A percentile compares a stretch with the other conserved stretches of the same genome.
phyloP scores from a whole-genome alignment of 2,329 filamentous ascomycete genomes.

The Gaeumannomyces sp. region DNA sequence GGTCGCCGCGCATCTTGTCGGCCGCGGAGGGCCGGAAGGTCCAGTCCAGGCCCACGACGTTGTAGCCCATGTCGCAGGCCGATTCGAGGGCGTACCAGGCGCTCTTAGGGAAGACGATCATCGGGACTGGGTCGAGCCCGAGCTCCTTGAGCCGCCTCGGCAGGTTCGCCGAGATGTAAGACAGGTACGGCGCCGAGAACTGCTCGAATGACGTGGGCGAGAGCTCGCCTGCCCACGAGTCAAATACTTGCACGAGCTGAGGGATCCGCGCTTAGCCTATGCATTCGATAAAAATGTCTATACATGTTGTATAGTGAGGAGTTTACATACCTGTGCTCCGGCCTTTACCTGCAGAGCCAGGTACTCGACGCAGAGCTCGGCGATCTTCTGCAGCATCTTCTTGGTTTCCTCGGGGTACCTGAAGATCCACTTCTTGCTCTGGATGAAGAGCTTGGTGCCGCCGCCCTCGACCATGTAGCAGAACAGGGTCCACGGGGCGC shows the following conservation, averaged over 20 bases:
- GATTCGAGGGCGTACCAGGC: constrained; percentile 92
- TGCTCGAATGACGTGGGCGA: constrained; percentile 76
- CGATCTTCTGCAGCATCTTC: constrained; percentile 79
- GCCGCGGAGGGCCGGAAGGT: constrained; percentile 82
- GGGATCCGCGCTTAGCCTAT: no score
- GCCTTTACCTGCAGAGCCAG: constrained; percentile 87
- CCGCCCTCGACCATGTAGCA: constrained; percentile 99
- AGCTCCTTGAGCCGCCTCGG: constrained; percentile 68
- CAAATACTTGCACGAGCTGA: constrained; percentile 88
- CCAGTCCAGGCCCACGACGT: constrained; percentile 95
- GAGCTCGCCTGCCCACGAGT: constrained; percentile 95
- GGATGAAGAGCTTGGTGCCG: constrained; percentile 88
- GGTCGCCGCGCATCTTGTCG: constrained; percentile 68
- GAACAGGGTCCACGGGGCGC: constrained; percentile 91
- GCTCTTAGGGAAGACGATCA: constrained; percentile 98
- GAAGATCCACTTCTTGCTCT: constrained; percentile 96
- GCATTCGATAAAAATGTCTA: neutral
- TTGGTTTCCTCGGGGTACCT: constrained; percentile 76
- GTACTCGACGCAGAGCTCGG: constrained; percentile 91
- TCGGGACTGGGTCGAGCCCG: constrained; percentile 74
- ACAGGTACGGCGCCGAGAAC: constrained; percentile 82
- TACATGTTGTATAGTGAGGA: constrained; percentile 7
- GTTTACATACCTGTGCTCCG: constrained; percentile 66
- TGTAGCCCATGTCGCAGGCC: constrained; percentile 81
- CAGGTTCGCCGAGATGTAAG: constrained; percentile 74